These are phyloP conservation scores for Cenchrus americanus DNA, from an alignment of 176 grass and related monocot species.

Conservation along the genomic window DNA sequence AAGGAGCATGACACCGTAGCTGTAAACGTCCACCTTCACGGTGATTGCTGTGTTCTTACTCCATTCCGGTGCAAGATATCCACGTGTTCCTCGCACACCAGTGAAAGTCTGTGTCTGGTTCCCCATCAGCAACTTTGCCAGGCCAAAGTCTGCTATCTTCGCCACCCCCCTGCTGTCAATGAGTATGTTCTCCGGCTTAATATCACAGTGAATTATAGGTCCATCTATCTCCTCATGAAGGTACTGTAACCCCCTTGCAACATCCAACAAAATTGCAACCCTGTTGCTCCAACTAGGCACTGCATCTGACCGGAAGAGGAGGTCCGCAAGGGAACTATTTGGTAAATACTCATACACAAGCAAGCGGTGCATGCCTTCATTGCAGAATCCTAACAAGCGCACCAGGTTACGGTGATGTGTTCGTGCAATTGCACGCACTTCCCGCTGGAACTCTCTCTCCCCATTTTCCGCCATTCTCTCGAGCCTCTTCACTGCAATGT, in stretches of 20 bases:
- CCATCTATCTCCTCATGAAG: constrained; percentile 53
- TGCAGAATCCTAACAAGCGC: constrained; percentile 58
- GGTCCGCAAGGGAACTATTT: constrained; percentile 58
- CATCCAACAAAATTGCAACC: constrained; percentile 45
- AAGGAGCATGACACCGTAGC: constrained; percentile 58
- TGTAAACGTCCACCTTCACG: constrained; percentile 58
- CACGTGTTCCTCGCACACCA: constrained; percentile 53
- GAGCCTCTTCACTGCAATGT: constrained; percentile 56
- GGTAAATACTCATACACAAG: constrained; percentile 69
- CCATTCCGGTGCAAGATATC: constrained; percentile 67
- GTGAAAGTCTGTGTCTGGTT: constrained; percentile 61
- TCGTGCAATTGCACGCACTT: constrained; percentile 45
- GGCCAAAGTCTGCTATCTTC: constrained; percentile 63
- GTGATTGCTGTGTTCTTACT: constrained; percentile 55
- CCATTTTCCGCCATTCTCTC: constrained; percentile 53
- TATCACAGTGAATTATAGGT: constrained; percentile 61
- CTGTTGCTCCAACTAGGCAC: constrained; percentile 47
- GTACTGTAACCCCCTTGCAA: constrained; percentile 52
- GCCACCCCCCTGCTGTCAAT: constrained; percentile 42
- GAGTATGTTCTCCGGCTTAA: constrained; percentile 68
- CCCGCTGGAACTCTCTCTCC: constrained; percentile 53
- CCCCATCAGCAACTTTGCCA: constrained; percentile 52
- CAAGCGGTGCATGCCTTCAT: constrained; percentile 40
- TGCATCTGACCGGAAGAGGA: constrained; percentile 45
- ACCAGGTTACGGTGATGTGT: constrained; percentile 67